Evolutionary conservation across 106 monocot genomes (phyloP), one percentile per base, ranked within the genome.

Genomic region (Dioscorea dumetorum): DNA sequence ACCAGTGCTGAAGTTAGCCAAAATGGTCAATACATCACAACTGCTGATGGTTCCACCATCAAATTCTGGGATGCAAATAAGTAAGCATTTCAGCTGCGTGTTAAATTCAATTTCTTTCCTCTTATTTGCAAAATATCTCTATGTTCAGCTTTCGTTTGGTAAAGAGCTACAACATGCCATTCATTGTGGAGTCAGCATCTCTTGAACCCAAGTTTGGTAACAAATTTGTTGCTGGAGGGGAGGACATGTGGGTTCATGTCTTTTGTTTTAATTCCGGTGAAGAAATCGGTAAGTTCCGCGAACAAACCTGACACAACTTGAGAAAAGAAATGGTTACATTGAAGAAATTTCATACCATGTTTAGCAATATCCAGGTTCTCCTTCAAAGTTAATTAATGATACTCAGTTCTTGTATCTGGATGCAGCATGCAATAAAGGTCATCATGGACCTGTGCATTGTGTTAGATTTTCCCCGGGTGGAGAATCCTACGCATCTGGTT

Each of bases 41-140:
- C 91, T 64, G 88, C 97, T 70, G 97, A 97, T 78, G 97, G 97
- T n/a, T 87, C 92, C 11, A 80, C 78, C 70, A 92, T 97, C 35
- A 97, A 97, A 50, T 92, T 97, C 63, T 97, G 97, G 97, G 91
- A 92, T 84, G 89, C 92, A 76, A 97, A 92, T 78, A 84, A 97
- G 97, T 97, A 83, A 72, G 86, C 49, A 15, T 24, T 23, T 48
- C 48, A 56, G 34, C 21, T 15, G 22, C 34, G 35, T 22, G 23
- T 49, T 16, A 3, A 35, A 15, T n/a, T 48, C 15, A 49, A 23
- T 3, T 57, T 8, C 5, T 41, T 6, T 41, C 28, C 57, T 23
- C 48, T 61, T 57, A 28, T 35, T 28, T 48, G 14, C 22, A 10
- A 22, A n/a, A 13, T 28, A 22, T 24, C 70, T 63, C 19, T 62